A percentile compares a stretch with the other conserved stretches of the same genome.
Conservation (phyloP, 805 yeast species). For the Kazachstania viticola region DNA sequence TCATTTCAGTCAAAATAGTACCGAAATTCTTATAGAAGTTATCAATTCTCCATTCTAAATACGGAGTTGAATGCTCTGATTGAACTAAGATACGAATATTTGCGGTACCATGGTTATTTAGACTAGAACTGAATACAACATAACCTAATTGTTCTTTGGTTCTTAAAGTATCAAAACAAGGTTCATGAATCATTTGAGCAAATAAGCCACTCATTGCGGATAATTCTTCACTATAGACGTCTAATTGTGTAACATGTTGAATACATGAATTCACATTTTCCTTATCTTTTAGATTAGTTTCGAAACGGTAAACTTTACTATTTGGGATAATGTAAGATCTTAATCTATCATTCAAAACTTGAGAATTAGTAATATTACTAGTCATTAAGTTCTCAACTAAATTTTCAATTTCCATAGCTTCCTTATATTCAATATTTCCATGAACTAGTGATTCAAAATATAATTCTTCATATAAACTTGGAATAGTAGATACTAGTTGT, state of each 20-base stretch:
- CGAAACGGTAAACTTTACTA: slow-evolving; percentile 34
- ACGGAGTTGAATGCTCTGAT: slow-evolving; percentile 66
- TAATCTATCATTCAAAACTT: slow-evolving; percentile 19
- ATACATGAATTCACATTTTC: slow-evolving; percentile 75
- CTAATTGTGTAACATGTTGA: slow-evolving; percentile 65
- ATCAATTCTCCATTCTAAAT: slow-evolving; percentile 66
- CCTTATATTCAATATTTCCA: slow-evolving; percentile 55
- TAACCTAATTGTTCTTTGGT: slow-evolving; percentile 94
- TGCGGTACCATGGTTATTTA: slow-evolving; percentile 53
- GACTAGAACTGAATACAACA: slow-evolving; percentile 72
- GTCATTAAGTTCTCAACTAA: slow-evolving; percentile 35
- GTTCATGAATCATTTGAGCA: slow-evolving; percentile 69
- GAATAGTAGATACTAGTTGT: slow-evolving; percentile 40
- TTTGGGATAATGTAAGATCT: slow-evolving; percentile 34
- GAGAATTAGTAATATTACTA: slow-evolving; percentile 30
- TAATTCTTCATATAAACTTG: slow-evolving; percentile 44
- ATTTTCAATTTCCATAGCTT: slow-evolving; percentile 40
- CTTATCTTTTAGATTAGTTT: slow-evolving; percentile 44
- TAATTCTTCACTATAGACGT: slow-evolving; percentile 33
- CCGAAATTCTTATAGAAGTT: slow-evolving; percentile 45
- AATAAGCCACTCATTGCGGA: slow-evolving; percentile 51
- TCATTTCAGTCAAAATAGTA: slow-evolving; percentile 36
- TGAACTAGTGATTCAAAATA: slow-evolving; percentile 62
- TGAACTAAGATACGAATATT: slow-evolving; percentile 62
- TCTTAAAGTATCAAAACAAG: slow-evolving; percentile 79